Conservation (phyloP, 352 stramenopile genomes). For the Globisporangium middletonii region DNA sequence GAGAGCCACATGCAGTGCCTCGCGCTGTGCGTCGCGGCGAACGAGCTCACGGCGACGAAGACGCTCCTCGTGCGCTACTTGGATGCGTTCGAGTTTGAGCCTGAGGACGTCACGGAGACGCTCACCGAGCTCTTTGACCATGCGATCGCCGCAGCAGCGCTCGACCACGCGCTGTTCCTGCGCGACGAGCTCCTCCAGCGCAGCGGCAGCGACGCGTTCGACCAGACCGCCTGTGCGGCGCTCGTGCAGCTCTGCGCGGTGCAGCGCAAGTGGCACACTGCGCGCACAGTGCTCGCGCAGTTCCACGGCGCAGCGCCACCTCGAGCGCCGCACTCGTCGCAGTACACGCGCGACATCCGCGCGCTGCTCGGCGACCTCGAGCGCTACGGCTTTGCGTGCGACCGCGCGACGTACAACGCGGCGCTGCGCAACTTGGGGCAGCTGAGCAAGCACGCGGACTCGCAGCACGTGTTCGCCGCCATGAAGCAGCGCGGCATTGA, state of each 20-base stretch:
- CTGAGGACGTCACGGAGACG: constrained; percentile 30
- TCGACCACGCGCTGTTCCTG: constrained; percentile 55
- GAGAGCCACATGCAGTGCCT: constrained; percentile 50
- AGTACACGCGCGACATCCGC: constrained; percentile 46
- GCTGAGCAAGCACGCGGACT: constrained; percentile 29
- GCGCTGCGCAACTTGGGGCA: constrained; percentile 52
- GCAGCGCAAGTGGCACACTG: constrained; percentile 49
- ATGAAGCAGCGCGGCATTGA: constrained; percentile 35
- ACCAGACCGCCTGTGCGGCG: constrained; percentile 30
- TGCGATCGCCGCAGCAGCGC: constrained; percentile 32
- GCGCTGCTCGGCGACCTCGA: constrained; percentile 46
- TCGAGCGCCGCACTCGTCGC: constrained; percentile 25
- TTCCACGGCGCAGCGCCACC: constrained; percentile 32
- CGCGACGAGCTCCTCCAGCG: constrained; percentile 37
- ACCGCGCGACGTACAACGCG: constrained; percentile 51
- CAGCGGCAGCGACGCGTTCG: constrained; percentile 16
- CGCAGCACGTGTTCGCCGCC: constrained; percentile 26
- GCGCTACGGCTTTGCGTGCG: constrained; percentile 25
- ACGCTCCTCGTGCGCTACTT: constrained; percentile 42
- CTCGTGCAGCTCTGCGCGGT: constrained; percentile 45
- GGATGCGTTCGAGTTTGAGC: constrained; percentile 23
- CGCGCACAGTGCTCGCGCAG: constrained; percentile 41
- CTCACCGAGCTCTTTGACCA: constrained; percentile 36
- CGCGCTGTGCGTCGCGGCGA: constrained; percentile 35
- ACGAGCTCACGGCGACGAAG: constrained; percentile 50